Evolutionary conservation across 495 filamentous ascomycete species (phyloP), one percentile per base, ranked within the genome.

Genomic region (Pyronema domesticum): DNA sequence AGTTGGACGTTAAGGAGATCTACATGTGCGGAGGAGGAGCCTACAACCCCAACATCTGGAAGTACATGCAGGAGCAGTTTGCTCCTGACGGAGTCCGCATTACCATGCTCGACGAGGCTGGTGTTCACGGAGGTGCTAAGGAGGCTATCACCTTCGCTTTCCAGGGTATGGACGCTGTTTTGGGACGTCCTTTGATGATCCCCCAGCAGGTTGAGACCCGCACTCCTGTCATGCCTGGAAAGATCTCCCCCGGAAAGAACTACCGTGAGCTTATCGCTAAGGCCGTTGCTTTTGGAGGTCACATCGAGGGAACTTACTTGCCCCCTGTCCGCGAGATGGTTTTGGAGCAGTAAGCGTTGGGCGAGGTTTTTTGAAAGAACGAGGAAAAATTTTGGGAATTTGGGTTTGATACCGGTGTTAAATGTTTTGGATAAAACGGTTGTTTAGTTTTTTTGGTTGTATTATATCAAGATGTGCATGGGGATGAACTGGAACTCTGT

Each of bases 1-100:
- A 67, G 23, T 62, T 75, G n/a, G 69, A 73, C 55, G 70, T 73
- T 46, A 68, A 67, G 1, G 76, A 80, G 64, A 72, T 78, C 42
- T 80, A 73, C 66, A 76, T 80, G 72, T 77, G 74, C 64, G 76
- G 75, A 13, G 76, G 75, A 13, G 76, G 76, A 14, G 75, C 74
- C 0, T 70, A 70, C 46, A 77, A 79, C 60, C 76, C 74, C 1
- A 78, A 77, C 52, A 79, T 77, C 58, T 67, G 68, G 7, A 65
- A 65, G 4, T 74, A 71, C 55, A 72, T 80, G 47, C 70, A 77
- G 57, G 47, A 67, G 51, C 60, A 70, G 48, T 74, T 73, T 57
- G 73, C 72, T 6, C 61, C 69, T 7, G 70, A 74, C 2, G 65
- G 68, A 35, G 75, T 77, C 49, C 47, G 54, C n/a, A 52, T 59